These are phyloP conservation scores for Chalciporus pseudorubinellus DNA, from an alignment of 768 basidiomycete genomes.

Conservation along the genomic window DNA sequence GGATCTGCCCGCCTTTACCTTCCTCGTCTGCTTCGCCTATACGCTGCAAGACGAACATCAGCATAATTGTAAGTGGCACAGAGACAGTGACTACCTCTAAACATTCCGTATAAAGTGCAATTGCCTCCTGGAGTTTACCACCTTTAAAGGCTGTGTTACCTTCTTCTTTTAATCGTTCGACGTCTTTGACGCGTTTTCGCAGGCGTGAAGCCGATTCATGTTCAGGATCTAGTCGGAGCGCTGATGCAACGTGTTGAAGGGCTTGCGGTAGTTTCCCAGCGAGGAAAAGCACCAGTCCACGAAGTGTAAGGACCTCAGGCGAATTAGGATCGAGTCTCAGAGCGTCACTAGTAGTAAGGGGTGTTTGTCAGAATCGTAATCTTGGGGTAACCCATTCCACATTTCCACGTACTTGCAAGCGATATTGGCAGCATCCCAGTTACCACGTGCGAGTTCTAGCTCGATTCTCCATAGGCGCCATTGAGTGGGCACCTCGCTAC, in stretches of 20 bases:
- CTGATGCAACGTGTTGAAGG: constrained; percentile 65
- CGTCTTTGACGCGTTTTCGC: constrained; percentile 76
- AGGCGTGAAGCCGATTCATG: constrained; percentile 67
- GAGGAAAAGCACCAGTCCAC: constrained; percentile 78
- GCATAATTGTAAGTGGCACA: neutral
- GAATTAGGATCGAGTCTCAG: constrained; percentile 69
- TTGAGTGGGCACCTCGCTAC: constrained; percentile 68
- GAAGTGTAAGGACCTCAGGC: constrained; percentile 73
- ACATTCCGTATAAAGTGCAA: constrained; percentile 67
- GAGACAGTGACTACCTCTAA: constrained; percentile 49
- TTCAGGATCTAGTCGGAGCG: constrained; percentile 77
- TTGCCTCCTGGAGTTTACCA: constrained; percentile 56
- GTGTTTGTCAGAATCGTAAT: neutral
- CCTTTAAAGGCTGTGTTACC: constrained; percentile 76
- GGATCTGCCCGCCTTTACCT: constrained; percentile 75
- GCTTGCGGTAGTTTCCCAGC: constrained; percentile 68
- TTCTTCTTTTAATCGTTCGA: constrained; percentile 82
- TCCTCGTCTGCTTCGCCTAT: constrained; percentile 70
- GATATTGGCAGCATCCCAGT: constrained; percentile 69
- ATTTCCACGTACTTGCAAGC: constrained; percentile 64
- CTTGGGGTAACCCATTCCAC: neutral
- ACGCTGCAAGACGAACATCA: constrained; percentile 38
- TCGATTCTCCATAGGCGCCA: constrained; percentile 83
- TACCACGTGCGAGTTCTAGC: constrained; percentile 67
- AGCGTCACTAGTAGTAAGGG: constrained; percentile 55